Base-by-base conservation (phyloP, 768 basidiomycete genomes). In the Tephrocybe sp. region DNA sequence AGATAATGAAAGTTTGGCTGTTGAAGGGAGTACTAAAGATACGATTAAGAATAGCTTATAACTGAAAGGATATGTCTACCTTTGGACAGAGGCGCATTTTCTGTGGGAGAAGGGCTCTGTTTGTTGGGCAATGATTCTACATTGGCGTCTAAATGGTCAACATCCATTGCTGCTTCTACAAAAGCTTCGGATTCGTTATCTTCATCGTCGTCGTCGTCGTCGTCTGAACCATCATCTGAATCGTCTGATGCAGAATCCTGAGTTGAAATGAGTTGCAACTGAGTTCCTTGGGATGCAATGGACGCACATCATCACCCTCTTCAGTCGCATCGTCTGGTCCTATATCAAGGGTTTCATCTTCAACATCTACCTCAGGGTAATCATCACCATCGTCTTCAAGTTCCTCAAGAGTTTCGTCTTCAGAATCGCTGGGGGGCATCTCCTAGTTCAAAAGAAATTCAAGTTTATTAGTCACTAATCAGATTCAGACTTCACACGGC, bases 231-330 rank as follows among this genome's bases (percentile, higher is more conserved):
- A 52, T 79, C 78, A 19, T 83, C 83, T 35, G 79, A 79, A 49
- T 84, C 80, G 2, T 85, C 83, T 26, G 82, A 77, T 34, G 60
- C 72, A 21, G 84, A 79, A 22, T 86, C 84, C 78, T 84, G 55
- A 42, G 50, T 38, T 27, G n/a, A 15, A 54, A 43, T 27, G 34
- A 9, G 26, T n/a, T n/a, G n/a, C n/a, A 37, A 37, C 26, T 32
- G 24, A 44, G 35, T 13, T 25, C 32, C 5, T 53, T 21, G 44
- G 47, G 35, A 30, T 38, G 34, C 34, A 54, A 46, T 38, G 55
- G 72, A 34, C 36, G 36, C 64, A 89, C 89, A 64, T 88, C 88
- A 46, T 86, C 86, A 44, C 70, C 84, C 34, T 75, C 73, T 50
- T 89, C 87, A 0, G 84, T 80, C 5, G 72, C 84, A 35, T 87